A percentile compares a stretch with the other conserved stretches of the same genome.
These are phyloP conservation scores for Cinnamomum micranthum DNA, from an alignment of 164 flowering plant genomes.

Conservation along the genomic window DNA sequence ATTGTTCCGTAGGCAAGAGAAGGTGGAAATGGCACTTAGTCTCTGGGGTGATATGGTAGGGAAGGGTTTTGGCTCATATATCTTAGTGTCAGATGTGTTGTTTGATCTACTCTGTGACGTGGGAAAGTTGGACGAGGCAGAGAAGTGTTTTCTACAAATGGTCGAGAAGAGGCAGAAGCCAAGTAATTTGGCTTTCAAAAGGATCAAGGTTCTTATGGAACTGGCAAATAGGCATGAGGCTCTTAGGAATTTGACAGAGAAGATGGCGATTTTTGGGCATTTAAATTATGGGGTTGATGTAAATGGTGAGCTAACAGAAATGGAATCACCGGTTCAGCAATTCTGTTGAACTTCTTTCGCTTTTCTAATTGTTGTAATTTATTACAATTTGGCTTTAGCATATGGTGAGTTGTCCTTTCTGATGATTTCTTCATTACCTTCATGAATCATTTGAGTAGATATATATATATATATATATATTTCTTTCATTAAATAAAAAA, in stretches of 20 bases:
- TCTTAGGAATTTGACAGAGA: constrained; percentile 45
- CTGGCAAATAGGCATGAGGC: constrained; percentile 61
- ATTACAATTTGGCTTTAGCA: not conserved
- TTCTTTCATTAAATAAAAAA: no score
- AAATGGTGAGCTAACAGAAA: not conserved
- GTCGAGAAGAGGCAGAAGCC: constrained; percentile 84
- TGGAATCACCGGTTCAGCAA: not conserved
- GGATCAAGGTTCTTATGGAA: constrained; percentile 92
- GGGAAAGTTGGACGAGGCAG: constrained; percentile 87
- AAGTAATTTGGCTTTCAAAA: constrained; percentile 65
- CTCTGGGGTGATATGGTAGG: constrained; percentile 90
- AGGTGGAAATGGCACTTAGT: constrained; percentile 67
- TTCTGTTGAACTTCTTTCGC: not conserved
- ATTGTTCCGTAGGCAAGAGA: constrained; percentile 70
- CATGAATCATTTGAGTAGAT: not conserved
- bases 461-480: no score
- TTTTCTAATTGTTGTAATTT: not conserved
- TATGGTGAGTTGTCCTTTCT: not conserved
- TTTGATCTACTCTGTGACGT: constrained; percentile 83
- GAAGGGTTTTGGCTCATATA: constrained; percentile 83
- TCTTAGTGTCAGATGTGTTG: constrained; percentile 75
- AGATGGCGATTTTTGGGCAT: constrained; percentile 53
- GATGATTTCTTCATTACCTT: not conserved
- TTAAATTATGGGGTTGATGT: not conserved
- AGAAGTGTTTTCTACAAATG: constrained; percentile 83